Percentiles rank a stretch among this genome's conserved stretches.
Evolutionary conservation across 371 early-diverging fungal genomes (phyloP).

Genomic region (Apophysomyces elegans): DNA sequence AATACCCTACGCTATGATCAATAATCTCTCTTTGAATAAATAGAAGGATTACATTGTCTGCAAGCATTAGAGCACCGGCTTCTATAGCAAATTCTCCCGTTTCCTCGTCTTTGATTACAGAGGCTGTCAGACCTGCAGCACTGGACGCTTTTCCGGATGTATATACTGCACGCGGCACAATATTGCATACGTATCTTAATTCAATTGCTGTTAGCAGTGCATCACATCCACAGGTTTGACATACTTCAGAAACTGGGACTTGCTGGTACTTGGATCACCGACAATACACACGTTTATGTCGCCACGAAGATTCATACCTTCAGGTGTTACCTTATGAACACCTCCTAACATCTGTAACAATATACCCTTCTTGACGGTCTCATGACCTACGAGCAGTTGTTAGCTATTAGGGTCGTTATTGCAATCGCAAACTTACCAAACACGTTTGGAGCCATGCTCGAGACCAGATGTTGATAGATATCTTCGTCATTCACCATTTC

Average conservation of each 20-base stretch:
- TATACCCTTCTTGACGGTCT: constrained; percentile 97
- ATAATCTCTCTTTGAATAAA: not conserved
- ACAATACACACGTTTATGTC: constrained; percentile 99
- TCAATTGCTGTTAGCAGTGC: not conserved
- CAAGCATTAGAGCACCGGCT: constrained; percentile 99
- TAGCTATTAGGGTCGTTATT: not conserved
- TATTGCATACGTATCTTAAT: constrained; percentile 77
- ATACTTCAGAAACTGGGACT: constrained; percentile 97
- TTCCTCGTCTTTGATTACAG: constrained; percentile 98
- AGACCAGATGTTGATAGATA: constrained; percentile 77
- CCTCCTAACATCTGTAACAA: constrained; percentile 97
- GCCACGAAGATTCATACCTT: constrained; percentile 96
- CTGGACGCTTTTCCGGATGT: constrained; percentile 99
- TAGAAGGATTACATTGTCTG: constrained; percentile 85
- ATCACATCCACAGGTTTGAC: constrained; percentile 9
- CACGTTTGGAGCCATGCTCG: constrained; percentile 95
- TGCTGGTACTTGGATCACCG: constrained; percentile 99
- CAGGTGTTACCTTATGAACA: constrained; percentile 92
- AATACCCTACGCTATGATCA: constrained; percentile 75
- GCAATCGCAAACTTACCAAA: constrained; percentile 64
- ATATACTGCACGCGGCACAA: constrained; percentile 94
- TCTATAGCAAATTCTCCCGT: constrained; percentile 99
- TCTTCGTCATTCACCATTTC: constrained; percentile 67
- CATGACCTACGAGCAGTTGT: constrained; percentile 67
- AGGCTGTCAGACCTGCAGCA: constrained; percentile 99